Conservation (phyloP, 192 early-diverging fungal species). For the Haplosporangium gracile region DNA sequence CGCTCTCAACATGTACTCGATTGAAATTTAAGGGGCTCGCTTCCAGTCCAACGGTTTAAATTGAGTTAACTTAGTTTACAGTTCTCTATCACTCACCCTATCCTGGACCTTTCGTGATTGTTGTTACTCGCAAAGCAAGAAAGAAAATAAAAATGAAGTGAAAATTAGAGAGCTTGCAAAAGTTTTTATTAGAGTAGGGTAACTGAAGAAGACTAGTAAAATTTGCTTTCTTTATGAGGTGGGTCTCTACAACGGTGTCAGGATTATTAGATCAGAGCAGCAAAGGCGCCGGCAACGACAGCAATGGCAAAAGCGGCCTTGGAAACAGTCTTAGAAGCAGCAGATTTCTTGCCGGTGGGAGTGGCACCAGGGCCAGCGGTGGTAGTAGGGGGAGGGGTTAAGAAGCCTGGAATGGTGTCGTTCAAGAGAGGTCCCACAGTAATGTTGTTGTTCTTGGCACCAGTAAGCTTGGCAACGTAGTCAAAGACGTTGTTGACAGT, state of each 20-base stretch:
- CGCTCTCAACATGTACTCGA: neutral
- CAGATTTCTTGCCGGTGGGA: constrained; percentile 7
- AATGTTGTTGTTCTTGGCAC: constrained; percentile 55
- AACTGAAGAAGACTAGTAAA: too few species aligned
- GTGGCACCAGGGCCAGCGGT: neutral
- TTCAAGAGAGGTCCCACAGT: constrained; percentile 55
- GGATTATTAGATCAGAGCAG: constrained; percentile 13
- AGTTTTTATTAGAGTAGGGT: neutral
- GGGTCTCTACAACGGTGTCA: neutral
- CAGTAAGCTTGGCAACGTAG: constrained; percentile 45
- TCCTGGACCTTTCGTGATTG: too few species aligned
- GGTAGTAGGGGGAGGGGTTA: constrained; percentile 17
- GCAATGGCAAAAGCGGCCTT: constrained; percentile 24
- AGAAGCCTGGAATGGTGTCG: constrained; percentile 52
- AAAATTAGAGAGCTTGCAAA: too few species aligned
- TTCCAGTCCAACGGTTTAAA: too few species aligned
- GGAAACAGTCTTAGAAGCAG: neutral
- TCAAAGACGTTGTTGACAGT: constrained; percentile 63
- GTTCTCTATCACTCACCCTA: too few species aligned
- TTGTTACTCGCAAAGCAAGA: too few species aligned
- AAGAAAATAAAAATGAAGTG: too few species aligned
- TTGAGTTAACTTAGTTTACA: too few species aligned
- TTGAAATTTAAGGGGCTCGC: neutral
- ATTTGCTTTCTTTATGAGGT: neutral
- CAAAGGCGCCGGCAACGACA: constrained; percentile 21